phyloP scores from a whole-genome alignment of 1,139 yeast genomes.

The Candida sojae region DNA sequence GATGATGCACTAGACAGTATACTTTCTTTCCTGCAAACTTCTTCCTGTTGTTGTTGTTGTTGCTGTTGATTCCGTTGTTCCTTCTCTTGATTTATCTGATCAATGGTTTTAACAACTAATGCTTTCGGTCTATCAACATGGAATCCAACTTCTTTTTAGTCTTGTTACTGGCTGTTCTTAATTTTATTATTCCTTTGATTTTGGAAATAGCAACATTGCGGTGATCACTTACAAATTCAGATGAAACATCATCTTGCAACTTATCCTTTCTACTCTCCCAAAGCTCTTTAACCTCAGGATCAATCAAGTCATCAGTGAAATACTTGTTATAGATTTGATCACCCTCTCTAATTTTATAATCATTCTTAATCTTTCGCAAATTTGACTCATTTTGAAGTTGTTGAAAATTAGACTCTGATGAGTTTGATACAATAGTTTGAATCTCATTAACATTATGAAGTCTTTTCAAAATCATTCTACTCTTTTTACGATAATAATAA shows the following conservation, averaged over 20 bases:
- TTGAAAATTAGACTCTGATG: constrained; percentile 18
- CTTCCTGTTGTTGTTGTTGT: background rate
- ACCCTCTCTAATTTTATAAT: constrained; percentile 52
- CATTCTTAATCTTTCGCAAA: constrained; percentile 27
- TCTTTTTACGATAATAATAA: constrained; percentile 15
- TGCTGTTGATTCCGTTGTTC: background rate
- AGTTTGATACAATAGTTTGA: background rate
- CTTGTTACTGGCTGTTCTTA: constrained; percentile 4
- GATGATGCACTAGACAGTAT: background rate
- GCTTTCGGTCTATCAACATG: constrained; percentile 48
- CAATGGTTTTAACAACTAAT: constrained; percentile 29
- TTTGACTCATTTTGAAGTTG: constrained; percentile 24
- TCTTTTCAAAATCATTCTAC: constrained; percentile 12
- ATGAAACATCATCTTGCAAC: background rate
- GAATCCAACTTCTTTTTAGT: constrained; percentile 25
- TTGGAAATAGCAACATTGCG: background rate
- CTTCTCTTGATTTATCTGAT: constrained; percentile 8
- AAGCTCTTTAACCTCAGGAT: constrained; percentile 51
- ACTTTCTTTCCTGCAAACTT: background rate
- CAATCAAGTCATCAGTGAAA: constrained; percentile 41
- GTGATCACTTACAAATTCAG: background rate
- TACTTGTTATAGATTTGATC: constrained; percentile 46
- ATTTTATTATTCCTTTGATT: background rate
- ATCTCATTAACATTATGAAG: background rate
- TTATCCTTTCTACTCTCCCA: constrained; percentile 46